A percentile compares a stretch with the other conserved stretches of the same genome.
phyloP scores from a whole-genome alignment of 371 early-diverging fungal species.

The Cokeromyces recurvatus region DNA sequence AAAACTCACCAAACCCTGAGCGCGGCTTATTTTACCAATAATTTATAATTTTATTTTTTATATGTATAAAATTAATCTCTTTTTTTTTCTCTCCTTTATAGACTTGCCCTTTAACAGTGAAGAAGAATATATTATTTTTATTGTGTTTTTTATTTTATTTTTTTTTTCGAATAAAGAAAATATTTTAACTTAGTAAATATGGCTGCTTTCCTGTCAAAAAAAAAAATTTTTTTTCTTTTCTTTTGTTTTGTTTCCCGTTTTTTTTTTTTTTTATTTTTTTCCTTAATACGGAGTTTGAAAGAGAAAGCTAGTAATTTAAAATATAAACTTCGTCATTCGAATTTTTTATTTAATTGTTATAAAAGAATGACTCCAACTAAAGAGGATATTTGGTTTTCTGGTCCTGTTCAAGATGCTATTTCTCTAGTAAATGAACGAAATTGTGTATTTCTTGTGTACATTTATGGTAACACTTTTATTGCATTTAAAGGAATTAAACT shows the following conservation, averaged over 20 bases:
- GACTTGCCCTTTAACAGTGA: no score
- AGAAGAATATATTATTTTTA: no score
- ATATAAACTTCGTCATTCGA: no score
- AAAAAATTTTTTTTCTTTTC: neutral
- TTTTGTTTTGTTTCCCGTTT: neutral
- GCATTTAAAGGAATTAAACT: neutral
- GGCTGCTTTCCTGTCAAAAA: no score
- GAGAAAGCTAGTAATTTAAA: no score
- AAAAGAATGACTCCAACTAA: neutral
- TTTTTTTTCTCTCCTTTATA: no score
- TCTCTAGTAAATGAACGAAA: conserved; percentile 12
- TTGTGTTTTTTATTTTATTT: neutral
- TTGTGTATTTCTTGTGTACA: conserved; percentile 19
- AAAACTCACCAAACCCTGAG: conserved; percentile 18
- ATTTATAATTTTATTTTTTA: no score
- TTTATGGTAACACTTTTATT: conserved; percentile 12
- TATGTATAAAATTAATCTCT: no score
- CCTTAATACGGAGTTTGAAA: no score
- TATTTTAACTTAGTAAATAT: no score
- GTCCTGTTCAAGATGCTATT: conserved; percentile 19
- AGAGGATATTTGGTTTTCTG: conserved; percentile 16
- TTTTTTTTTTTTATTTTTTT: neutral
- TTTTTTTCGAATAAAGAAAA: neutral
- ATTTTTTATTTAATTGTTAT: neutral
- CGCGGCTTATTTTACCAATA: neutral